Conservation (phyloP, 2,329 filamentous ascomycete species). For the Didymellaceae sp. region DNA sequence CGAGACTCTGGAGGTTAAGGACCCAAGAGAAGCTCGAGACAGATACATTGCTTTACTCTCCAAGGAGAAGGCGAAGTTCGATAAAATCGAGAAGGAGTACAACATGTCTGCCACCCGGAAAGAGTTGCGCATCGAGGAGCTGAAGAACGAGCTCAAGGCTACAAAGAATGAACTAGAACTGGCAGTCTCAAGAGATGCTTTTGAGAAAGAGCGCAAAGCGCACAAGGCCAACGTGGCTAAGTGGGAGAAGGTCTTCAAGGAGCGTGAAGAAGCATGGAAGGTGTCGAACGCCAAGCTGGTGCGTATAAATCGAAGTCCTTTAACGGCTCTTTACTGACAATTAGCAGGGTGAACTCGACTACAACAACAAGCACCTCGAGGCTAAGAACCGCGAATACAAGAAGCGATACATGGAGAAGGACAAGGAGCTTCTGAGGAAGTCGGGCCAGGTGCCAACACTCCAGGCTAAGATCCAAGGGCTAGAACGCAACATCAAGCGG, state of each 20-base stretch:
- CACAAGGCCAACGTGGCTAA: slow-evolving; percentile 42
- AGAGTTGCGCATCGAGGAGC: slow-evolving; percentile 43
- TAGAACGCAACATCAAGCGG: slow-evolving; percentile 36
- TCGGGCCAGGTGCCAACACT: slow-evolving; percentile 34
- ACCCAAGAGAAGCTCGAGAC: slow-evolving; percentile 53
- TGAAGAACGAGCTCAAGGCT: slow-evolving; percentile 34
- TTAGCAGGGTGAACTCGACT: slow-evolving; percentile 31
- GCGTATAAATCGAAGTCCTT: slow-evolving; percentile 8
- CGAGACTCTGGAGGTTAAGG: slow-evolving; percentile 67
- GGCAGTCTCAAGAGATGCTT: slow-evolving; percentile 34
- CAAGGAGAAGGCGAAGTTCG: slow-evolving; percentile 50
- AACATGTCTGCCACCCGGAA: slow-evolving; percentile 61
- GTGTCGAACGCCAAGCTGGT: slow-evolving; percentile 36
- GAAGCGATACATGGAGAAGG: slow-evolving; percentile 31
- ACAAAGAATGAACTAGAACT: slow-evolving; percentile 30
- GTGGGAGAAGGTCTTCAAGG: slow-evolving; percentile 41
- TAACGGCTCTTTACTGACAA: neutral
- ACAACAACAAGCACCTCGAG: slow-evolving; percentile 32
- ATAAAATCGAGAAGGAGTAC: slow-evolving; percentile 65
- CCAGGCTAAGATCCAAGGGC: slow-evolving; percentile 37
- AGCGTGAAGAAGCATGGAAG: slow-evolving; percentile 40
- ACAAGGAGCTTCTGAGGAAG: slow-evolving; percentile 33
- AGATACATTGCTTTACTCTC: slow-evolving; percentile 53
- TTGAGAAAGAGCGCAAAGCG: slow-evolving; percentile 39
- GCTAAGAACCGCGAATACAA: slow-evolving; percentile 37